Evolutionary conservation across 2,329 filamentous ascomycete genomes (phyloP).

Genomic region (Diaporthe longicolla): DNA sequence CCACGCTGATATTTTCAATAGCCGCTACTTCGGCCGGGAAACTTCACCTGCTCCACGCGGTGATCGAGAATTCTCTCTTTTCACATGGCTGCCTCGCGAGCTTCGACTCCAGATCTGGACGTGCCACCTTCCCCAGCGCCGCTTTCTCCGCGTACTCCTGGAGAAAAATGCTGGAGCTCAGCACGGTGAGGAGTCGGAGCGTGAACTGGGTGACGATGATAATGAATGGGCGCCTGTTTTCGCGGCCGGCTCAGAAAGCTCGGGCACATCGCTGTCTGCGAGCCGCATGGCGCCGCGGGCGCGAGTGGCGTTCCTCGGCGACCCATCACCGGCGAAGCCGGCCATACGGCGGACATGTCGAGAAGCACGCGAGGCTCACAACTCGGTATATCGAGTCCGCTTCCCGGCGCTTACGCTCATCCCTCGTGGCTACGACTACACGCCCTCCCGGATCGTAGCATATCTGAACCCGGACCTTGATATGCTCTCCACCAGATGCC

Average conservation of each 20-base stretch:
- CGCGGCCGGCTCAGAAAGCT: not conserved
- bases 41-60: no score
- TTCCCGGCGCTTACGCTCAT: not conserved
- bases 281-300: not conserved
- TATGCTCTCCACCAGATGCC: slow-evolving; percentile 6
- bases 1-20: slow-evolving; percentile 10
- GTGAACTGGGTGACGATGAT: not conserved
- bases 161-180: not conserved
- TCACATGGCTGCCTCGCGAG: slow-evolving; percentile 4
- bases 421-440: no score
- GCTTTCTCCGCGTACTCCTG: slow-evolving; percentile 31
- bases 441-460: not conserved
- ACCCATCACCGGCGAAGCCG: not conserved
- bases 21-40: slow-evolving; percentile 15
- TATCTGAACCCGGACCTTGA: slow-evolving; percentile 25
- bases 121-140: not conserved
- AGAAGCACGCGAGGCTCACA: slow-evolving; percentile 12
- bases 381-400: slow-evolving; percentile 15
- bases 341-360: slow-evolving; percentile 19
- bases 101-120: slow-evolving; percentile 33
- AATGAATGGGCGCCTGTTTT: not conserved
- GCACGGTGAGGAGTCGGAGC: not conserved
- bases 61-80: not conserved
- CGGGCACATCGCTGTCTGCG: not conserved
- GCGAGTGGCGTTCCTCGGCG: slow-evolving; percentile 2